phyloP scores from a whole-genome alignment of 768 basidiomycete species.

The Favolaschia claudopus region DNA sequence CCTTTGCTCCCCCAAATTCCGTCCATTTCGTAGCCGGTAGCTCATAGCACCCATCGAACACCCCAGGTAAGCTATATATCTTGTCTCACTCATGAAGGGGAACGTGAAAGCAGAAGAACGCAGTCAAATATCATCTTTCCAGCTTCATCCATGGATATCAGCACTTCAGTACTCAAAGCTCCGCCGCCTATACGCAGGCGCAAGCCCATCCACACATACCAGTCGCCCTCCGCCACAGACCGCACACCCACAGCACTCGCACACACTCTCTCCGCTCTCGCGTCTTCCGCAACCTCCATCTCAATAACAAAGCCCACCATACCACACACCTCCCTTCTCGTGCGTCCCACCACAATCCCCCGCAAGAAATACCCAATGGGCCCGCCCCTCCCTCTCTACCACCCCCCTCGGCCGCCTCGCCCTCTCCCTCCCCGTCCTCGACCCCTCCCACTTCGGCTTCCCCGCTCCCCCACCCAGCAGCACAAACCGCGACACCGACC shows the following conservation, averaged over 20 bases:
- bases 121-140: not conserved
- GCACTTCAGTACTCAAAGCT: constrained; percentile 13
- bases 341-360: constrained; percentile 15
- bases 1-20: too few relatives aligned
- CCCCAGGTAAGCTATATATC: too few relatives aligned
- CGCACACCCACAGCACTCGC: constrained; percentile 17
- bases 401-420: constrained; percentile 70
- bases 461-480: constrained; percentile 55
- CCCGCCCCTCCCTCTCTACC: constrained; percentile 68
- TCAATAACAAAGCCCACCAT: constrained; percentile 7
- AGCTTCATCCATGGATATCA: constrained; percentile 3
- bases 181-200: constrained; percentile 47
- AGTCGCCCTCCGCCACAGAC: constrained; percentile 55
- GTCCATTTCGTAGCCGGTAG: too few relatives aligned
- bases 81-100: too few relatives aligned
- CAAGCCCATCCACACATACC: constrained; percentile 66
- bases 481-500: constrained; percentile 55
- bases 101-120: too few relatives aligned
- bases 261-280: constrained; percentile 26
- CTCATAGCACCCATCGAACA: too few relatives aligned
- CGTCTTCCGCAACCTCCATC: constrained; percentile 16
- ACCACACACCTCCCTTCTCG: constrained; percentile 23
- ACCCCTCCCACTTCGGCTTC: constrained; percentile 64
- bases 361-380: constrained; percentile 37
- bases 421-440: constrained; percentile 69